Base-by-base conservation (phyloP, 169 alveolate species). In the Neospora caninum region DNA sequence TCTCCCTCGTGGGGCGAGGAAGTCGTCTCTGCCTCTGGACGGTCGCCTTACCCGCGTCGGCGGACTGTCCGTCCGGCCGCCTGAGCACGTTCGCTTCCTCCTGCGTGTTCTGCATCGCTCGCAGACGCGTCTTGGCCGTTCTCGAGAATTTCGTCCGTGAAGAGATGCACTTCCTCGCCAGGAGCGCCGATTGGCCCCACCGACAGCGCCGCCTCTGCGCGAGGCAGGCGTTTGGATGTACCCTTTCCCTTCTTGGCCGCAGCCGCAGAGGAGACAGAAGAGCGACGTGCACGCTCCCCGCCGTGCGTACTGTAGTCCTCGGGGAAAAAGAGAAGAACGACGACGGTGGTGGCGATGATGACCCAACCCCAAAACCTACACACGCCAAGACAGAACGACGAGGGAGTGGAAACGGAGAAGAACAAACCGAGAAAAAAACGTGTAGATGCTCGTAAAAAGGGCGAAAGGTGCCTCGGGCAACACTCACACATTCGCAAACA, bases 341-440 rank as follows among this genome's bases (percentile, higher is more conserved):
- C 80, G 34, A 39, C 80, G 6, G 80, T 86, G 45, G 92, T 86
- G 45, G 25, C 70, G 49, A 86, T 29, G 49, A 86, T 49, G 80
- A 86, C 80, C 92, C 92, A 86, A 0, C 92, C 92, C 92, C 92
- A 86, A 42, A 86, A 86, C 80, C 92, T 86, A 80, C 70, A 27
- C 6, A 84, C 16, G 9, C 6, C 36, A 27, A 29, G 41, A 29
- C 9, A 13, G 4, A 22, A 34, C 58, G 58, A 49, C 58, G 13
- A 7, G 58, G 58, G 58, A 49, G 58, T n/a, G n/a, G n/a, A n/a
- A n/a, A n/a, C n/a, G n/a, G n/a, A n/a, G n/a, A n/a, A 13, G 13
- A 49, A 49, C 58, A 49, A 13, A 49, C 4, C 58, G 58, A 49
- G 13, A 49, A 49, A 49, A 49, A 49, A 49, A 49, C 58, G 58